Evolutionary conservation across 768 basidiomycete species (phyloP).

Genomic region (Leccinum arenicola): DNA sequence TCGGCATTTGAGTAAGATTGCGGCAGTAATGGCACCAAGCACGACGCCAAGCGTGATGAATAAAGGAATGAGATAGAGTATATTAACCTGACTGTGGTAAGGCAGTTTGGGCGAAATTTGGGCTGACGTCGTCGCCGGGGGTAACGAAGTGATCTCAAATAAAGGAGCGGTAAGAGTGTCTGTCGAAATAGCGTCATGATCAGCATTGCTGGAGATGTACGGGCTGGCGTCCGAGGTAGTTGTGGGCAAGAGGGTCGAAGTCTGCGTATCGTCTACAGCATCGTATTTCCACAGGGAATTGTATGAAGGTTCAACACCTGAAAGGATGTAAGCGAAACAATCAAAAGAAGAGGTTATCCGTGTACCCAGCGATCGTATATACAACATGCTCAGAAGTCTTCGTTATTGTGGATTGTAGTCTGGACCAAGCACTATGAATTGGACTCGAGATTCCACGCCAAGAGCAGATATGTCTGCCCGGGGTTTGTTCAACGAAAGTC

Average conservation of each 20-base stretch:
- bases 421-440: conserved; percentile 38
- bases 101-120: conserved; percentile 18
- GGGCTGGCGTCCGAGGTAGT: neutral
- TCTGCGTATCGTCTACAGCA: conserved; percentile 23
- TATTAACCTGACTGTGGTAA: conserved; percentile 22
- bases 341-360: neutral
- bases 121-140: conserved; percentile 20
- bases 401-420: conserved; percentile 31
- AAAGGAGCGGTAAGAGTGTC: conserved; percentile 17
- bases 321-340: conserved; percentile 2
- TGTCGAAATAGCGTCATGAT: conserved; percentile 2
- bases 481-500: conserved; percentile 64
- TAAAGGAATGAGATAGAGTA: conserved; percentile 28
- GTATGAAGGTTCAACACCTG: conserved; percentile 23
- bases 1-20: conserved; percentile 13
- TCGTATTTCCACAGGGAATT: conserved; percentile 42
- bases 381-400: conserved; percentile 10
- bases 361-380: conserved; percentile 21
- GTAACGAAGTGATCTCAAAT: conserved; percentile 35
- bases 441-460: conserved; percentile 57
- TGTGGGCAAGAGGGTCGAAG: conserved; percentile 6
- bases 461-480: conserved; percentile 57
- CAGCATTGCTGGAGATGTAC: neutral
- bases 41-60: conserved; percentile 26
- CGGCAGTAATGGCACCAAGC: conserved; percentile 18